A percentile compares a stretch with the other conserved stretches of the same genome.
Evolutionary conservation across 768 basidiomycete genomes (phyloP).

Genomic region (Cyathus striatus): DNA sequence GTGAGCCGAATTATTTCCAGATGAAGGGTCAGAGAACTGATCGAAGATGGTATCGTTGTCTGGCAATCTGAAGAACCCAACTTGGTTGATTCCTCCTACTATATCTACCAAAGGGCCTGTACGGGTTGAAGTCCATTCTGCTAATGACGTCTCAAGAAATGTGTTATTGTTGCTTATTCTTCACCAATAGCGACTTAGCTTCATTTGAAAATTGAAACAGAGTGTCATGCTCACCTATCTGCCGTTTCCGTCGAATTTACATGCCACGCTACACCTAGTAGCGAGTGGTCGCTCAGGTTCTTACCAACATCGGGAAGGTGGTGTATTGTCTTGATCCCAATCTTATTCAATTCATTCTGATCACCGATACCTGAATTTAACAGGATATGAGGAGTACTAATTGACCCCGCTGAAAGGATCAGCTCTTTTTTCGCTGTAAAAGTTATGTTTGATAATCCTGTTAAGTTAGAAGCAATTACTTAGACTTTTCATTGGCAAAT

Average conservation of each 20-base stretch:
- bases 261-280: neutral
- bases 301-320: too few species aligned
- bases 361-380: neutral
- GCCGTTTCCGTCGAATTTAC: neutral
- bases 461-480: too few species aligned
- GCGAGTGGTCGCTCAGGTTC: neutral
- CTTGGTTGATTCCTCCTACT: neutral
- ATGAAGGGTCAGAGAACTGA: neutral
- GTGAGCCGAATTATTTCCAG: neutral
- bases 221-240: neutral
- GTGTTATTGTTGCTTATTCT: neutral
- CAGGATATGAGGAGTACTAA: neutral
- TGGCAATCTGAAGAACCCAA: neutral
- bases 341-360: neutral
- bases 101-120: neutral
- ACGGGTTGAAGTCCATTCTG: neutral
- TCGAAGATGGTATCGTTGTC: neutral
- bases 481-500: neutral
- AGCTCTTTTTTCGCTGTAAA: conserved; percentile 2
- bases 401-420: neutral
- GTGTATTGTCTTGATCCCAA: neutral
- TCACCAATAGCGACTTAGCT: neutral
- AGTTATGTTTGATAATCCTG: too few species aligned
- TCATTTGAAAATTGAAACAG: neutral
- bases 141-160: neutral